Evolutionary conservation across 371 early-diverging fungal species (phyloP), one percentile per base, ranked within the genome.

Genomic region (Apophysomyces trapeziformis): DNA sequence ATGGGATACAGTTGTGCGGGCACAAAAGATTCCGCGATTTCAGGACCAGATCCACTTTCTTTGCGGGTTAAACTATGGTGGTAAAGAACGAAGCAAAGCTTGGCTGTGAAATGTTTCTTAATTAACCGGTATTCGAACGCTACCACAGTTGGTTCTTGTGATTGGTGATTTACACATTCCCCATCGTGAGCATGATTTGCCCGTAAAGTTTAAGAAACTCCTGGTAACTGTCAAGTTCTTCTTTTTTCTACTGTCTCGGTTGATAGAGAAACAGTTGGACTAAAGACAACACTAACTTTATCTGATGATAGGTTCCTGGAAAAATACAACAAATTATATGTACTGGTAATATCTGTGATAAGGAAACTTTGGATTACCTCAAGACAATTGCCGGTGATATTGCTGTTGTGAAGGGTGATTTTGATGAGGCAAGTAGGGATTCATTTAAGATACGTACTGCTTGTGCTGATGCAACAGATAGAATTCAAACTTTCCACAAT

Each of bases 91-190:
- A 26, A 26, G 32, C 32, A 26, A 26, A 26, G 32, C 32, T 26
- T 26, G 32, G 32, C 32, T 26, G 32, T 26, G 32, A 26, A 26
- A 26, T 26, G 32, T 26, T 26, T 26, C 32, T 26, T 26, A 26
- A 26, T 26, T 26, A 26, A 26, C 3, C 3, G 32, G 32, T 26
- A 26, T 26, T 26, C 32, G 32, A 26, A 26, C 32, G 32, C 32
- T 26, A 26, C 32, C 2, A 58, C 64, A 90, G 89, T 82, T 97
- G 57, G 92, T 96, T 60, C 88, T 96, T 61, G 93, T 89, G 62
- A 89, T 96, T 71, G 97, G 97, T 63, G 97, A 98, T 79, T 84
- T 96, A 63, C 95, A 96, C 83, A 94, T 96, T 76, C 97, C 98
- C 43, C 90, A 94, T 72, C 87, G 98, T 18, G 90, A 90, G 18